These are phyloP conservation scores for Dictyostelium brefeldianum DNA, from an alignment of 78 protist species.

Conservation along the genomic window DNA sequence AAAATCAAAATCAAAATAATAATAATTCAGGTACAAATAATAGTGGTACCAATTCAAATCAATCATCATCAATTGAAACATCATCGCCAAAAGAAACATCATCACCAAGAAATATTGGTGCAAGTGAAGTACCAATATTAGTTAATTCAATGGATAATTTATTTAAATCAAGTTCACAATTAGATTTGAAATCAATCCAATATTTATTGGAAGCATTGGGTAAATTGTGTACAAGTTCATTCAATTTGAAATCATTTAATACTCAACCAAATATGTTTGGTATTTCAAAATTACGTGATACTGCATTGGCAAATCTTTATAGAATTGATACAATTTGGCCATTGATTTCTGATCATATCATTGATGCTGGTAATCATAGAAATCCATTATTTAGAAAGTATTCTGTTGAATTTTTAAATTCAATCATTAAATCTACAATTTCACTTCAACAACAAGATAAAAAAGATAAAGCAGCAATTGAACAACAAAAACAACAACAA, in stretches of 20 bases:
- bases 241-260: conserved; percentile 46
- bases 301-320: conserved; percentile 48
- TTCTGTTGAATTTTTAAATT: conserved; percentile 48
- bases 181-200: conserved; percentile 51
- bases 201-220: conserved; percentile 57
- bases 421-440: conserved; percentile 38
- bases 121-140: conserved; percentile 56
- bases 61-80: not conserved
- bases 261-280: conserved; percentile 59
- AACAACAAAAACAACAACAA: conserved; percentile 13
- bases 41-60: not conserved
- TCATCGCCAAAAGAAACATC: conserved; percentile 28
- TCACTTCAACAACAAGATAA: conserved; percentile 15
- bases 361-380: conserved; percentile 60
- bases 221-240: conserved; percentile 39
- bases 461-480: not conserved
- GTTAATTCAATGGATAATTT: conserved; percentile 61
- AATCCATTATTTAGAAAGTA: conserved; percentile 49
- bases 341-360: conserved; percentile 39
- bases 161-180: conserved; percentile 29
- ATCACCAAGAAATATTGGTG: conserved; percentile 18
- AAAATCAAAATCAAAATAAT: not conserved
- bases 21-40: not conserved
- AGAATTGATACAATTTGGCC: conserved; percentile 75
- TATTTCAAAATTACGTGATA: conserved; percentile 53